Percentiles rank a stretch among this genome's conserved stretches.
Conservation (phyloP, 148 eudicot genomes). For the Euryodendron excelsum region DNA sequence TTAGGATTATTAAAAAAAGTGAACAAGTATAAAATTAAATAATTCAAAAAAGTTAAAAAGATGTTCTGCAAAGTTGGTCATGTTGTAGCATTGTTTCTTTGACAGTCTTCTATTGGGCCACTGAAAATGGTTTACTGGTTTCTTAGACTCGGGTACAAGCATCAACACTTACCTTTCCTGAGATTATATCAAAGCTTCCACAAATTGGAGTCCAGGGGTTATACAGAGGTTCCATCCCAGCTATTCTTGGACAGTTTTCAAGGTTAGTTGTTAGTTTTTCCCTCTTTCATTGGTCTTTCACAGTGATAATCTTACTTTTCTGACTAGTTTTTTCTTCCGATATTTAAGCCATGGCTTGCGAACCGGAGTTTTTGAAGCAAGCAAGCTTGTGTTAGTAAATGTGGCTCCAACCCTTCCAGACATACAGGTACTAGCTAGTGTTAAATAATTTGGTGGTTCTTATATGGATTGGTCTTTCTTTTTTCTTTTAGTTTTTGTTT, state of each 20-base stretch:
- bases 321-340: constrained; percentile 1
- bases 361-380: constrained; percentile 92
- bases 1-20: no score
- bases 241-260: constrained; percentile 92
- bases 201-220: constrained; percentile 76
- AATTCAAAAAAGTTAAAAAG: neutral
- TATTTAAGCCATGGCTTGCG: constrained; percentile 88
- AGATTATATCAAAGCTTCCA: constrained; percentile 79
- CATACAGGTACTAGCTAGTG: constrained; percentile 51
- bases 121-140: constrained; percentile 23
- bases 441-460: no score
- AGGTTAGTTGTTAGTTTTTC: constrained; percentile 57
- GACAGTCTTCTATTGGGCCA: neutral
- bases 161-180: constrained; percentile 76
- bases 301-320: constrained; percentile 8
- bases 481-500: no score
- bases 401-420: constrained; percentile 82
- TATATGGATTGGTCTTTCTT: no score
- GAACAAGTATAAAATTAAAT: neutral
- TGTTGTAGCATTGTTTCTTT: neutral
- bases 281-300: neutral
- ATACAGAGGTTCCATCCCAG: constrained; percentile 88
- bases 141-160: constrained; percentile 91
- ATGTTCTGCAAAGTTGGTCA: neutral
- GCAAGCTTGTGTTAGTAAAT: constrained; percentile 69